phyloP scores from a whole-genome alignment of 768 basidiomycete species.

The Cystobasidiopsis lactophilus region DNA sequence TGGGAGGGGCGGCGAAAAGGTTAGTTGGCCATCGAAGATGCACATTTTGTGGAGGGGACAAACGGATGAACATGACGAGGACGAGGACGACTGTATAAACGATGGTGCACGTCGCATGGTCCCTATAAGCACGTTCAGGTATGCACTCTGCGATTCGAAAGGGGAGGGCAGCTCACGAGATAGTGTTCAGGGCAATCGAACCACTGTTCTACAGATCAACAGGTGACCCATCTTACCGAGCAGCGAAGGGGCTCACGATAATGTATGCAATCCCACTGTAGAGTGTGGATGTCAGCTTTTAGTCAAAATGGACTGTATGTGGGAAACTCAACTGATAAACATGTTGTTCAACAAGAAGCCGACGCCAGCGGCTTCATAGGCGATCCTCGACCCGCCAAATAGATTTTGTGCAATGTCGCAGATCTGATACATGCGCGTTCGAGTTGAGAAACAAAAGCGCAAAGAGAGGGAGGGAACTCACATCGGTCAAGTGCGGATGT shows the following conservation, averaged over 20 bases:
- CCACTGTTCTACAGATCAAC: too few relatives aligned
- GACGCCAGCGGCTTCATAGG: slow-evolving; percentile 12
- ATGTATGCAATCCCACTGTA: too few relatives aligned
- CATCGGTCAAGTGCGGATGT: slow-evolving; percentile 11
- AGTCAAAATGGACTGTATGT: too few relatives aligned
- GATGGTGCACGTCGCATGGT: slow-evolving; percentile 26
- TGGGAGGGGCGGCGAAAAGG: not conserved
- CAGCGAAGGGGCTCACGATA: too few relatives aligned
- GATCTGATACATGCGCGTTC: too few relatives aligned
- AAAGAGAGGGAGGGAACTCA: too few relatives aligned
- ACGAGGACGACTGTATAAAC: slow-evolving; percentile 21
- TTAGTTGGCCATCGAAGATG: not conserved
- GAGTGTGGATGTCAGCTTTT: too few relatives aligned
- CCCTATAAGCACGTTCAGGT: too few relatives aligned
- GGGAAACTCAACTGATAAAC: too few relatives aligned
- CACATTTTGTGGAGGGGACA: not conserved
- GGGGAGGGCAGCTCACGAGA: slow-evolving; percentile 20
- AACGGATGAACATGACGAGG: slow-evolving; percentile 19
- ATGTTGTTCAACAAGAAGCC: slow-evolving; percentile 17
- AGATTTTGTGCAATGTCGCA: not conserved
- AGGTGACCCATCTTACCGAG: too few relatives aligned
- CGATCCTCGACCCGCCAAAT: not conserved
- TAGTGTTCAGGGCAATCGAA: slow-evolving; percentile 29
- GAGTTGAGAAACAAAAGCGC: too few relatives aligned
- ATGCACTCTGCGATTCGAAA: too few relatives aligned